These are phyloP conservation scores for Scheffersomyces amazonensis DNA, from an alignment of 805 yeast species.

Conservation along the genomic window DNA sequence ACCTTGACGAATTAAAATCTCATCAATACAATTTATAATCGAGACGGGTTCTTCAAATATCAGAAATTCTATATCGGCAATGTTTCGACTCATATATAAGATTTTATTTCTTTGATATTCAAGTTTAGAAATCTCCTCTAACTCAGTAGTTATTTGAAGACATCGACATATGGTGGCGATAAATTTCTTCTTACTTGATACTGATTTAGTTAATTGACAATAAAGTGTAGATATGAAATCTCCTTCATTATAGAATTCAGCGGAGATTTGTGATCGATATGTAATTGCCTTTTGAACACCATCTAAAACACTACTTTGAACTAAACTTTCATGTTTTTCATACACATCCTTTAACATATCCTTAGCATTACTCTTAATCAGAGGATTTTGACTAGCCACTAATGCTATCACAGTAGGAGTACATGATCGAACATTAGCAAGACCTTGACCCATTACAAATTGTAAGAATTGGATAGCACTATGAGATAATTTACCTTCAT, in stretches of 20 bases:
- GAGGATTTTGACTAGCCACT: slow-evolving; percentile 47
- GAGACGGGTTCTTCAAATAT: slow-evolving; percentile 52
- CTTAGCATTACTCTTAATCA: slow-evolving; percentile 46
- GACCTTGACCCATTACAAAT: slow-evolving; percentile 60
- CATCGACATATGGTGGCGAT: slow-evolving; percentile 15
- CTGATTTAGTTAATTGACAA: slow-evolving; percentile 36
- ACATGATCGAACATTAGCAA: slow-evolving; percentile 70
- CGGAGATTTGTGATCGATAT: slow-evolving; percentile 32
- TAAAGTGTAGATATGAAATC: slow-evolving; percentile 40
- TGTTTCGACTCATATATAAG: slow-evolving; percentile 30
- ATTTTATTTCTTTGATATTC: slow-evolving; percentile 17
- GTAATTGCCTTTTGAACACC: slow-evolving; percentile 57
- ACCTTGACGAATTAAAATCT: slow-evolving; percentile 13
- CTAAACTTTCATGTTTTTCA: slow-evolving; percentile 68
- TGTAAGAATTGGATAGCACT: slow-evolving; percentile 55
- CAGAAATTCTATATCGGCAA: slow-evolving; percentile 36
- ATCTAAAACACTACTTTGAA: slow-evolving; percentile 61
- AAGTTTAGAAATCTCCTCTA: slow-evolving; percentile 6
- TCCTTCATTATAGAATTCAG: slow-evolving; percentile 22
- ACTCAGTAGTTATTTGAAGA: slow-evolving; percentile 1
- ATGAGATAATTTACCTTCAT: slow-evolving; percentile 45
- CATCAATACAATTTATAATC: slow-evolving; percentile 43
- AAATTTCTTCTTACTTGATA: slow-evolving; percentile 41
- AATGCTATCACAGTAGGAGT: slow-evolving; percentile 70
- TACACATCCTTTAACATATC: slow-evolving; percentile 54